phyloP scores from a whole-genome alignment of 78 protist genomes.

The Guillardia theta region DNA sequence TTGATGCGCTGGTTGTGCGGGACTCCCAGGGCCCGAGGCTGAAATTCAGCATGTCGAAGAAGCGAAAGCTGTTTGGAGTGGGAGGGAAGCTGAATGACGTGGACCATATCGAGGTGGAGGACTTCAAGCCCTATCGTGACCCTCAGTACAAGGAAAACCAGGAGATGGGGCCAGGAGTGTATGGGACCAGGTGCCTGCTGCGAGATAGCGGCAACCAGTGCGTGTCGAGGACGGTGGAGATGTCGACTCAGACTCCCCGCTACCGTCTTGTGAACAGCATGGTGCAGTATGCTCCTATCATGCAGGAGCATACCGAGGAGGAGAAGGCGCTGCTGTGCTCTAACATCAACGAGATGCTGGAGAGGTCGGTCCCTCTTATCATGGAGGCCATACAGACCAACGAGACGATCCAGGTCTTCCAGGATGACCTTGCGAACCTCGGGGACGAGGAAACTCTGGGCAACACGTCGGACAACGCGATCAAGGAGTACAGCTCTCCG shows the following conservation, averaged over 20 bases:
- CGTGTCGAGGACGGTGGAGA: background rate
- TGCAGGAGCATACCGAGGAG: background rate
- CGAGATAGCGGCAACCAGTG: background rate
- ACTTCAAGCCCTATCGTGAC: background rate
- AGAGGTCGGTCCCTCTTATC: background rate
- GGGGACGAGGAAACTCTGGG: slow-evolving; percentile 48
- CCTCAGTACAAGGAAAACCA: background rate
- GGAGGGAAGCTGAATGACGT: background rate
- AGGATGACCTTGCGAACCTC: slow-evolving; percentile 38
- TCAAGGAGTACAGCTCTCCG: slow-evolving; percentile 24
- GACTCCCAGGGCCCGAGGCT: background rate
- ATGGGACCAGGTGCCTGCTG: background rate
- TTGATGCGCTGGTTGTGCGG: background rate
- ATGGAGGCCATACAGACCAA: slow-evolving; percentile 44
- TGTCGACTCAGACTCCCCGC: background rate
- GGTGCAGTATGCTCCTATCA: background rate
- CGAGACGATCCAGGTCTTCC: slow-evolving; percentile 28
- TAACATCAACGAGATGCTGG: background rate
- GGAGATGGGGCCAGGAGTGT: background rate
- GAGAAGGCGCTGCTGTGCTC: background rate
- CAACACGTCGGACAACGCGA: slow-evolving; percentile 41
- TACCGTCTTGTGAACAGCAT: background rate
- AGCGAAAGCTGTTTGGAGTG: background rate
- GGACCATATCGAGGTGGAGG: background rate
- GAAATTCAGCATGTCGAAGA: background rate